phyloP scores from a whole-genome alignment of 768 basidiomycete genomes.

The Pleurotus sapidus region DNA sequence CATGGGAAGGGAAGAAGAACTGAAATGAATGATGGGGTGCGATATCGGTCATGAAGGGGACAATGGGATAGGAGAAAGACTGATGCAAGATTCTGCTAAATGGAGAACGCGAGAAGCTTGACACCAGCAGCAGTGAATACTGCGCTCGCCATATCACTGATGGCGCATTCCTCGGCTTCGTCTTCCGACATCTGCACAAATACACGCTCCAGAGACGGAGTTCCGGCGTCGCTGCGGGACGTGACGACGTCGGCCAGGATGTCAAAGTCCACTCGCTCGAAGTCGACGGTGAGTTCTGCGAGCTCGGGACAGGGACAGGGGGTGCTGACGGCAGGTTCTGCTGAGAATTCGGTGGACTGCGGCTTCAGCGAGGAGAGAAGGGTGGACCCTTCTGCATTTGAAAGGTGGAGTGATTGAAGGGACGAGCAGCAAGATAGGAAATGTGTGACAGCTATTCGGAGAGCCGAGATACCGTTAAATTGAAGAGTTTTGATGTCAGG shows the following conservation, averaged over 20 bases:
- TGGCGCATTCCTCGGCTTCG: neutral
- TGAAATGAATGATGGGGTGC: too few relatives aligned
- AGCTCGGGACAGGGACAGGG: constrained; percentile 7
- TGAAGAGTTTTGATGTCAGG: constrained; percentile 24
- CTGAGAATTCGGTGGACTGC: neutral
- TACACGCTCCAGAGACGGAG: neutral
- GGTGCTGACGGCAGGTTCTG: neutral
- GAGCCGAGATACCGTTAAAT: constrained; percentile 24
- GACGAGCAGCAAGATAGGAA: constrained; percentile 25
- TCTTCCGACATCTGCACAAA: constrained; percentile 2
- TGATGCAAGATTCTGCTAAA: neutral
- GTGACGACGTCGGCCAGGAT: neutral
- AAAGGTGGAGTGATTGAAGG: constrained; percentile 20
- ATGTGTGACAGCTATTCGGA: constrained; percentile 13
- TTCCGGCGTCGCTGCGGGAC: neutral
- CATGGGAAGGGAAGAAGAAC: too few relatives aligned
- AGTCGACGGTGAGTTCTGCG: neutral
- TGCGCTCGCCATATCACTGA: constrained; percentile 7
- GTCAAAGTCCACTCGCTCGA: neutral
- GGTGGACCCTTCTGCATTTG: constrained; percentile 17
- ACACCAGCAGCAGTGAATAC: constrained; percentile 2
- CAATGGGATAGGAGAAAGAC: too few relatives aligned
- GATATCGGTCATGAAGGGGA: too few relatives aligned
- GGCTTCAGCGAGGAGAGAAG: constrained; percentile 18
- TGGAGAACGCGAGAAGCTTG: constrained; percentile 6